Evolutionary conservation across 805 yeast genomes (phyloP), one percentile per base, ranked within the genome.

Genomic region (Isabelozyma gotoi): DNA sequence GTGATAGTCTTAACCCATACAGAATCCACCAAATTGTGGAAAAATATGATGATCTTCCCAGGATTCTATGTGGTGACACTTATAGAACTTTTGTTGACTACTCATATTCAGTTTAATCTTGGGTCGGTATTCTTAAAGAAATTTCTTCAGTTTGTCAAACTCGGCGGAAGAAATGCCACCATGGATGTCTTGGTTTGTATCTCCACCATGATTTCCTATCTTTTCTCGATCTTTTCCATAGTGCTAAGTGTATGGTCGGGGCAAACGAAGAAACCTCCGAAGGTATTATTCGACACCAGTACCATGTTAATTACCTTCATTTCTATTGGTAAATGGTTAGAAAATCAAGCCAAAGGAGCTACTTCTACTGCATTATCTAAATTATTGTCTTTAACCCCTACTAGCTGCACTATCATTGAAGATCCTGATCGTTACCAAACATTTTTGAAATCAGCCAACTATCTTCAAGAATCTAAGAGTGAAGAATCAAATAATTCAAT

Each of bases 141-240:
- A 43, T 79, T 94, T 6, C 74, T 65, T 57, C 77, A 76, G 29
- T 84, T 96, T 5, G 45, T 90, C 17, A 71, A 71, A 41, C 90
- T 87, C 55, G 76, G 82, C 5, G 68, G 80, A n/a, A 55, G 46
- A 18, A 63, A 59, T 43, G 82, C 88, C 18, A 89, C 92, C 6
- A 95, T 94, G 99, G 99, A 94, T 63, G 86, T 92, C 2, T 72
- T 94, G 46, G 90, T 94, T 31, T 82, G 86, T 41, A 72, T 87
- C 16, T 88, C 97, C 3, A 90, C 97, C 0, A 66, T 84, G 39
- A 81, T 86, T 17, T 88, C 97, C 4, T 94, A 81, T 57, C 38
- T 71, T 4, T 92, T 88, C 55, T 90, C 97, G 1, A 59, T 85
- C 1, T 60, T 80, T 19, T 77, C 94, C 0, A 79, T 89, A 48